Evolutionary conservation across 2,329 filamentous ascomycete species (phyloP), one percentile per base, ranked within the genome.

Genomic region (Colletotrichum scovillei): DNA sequence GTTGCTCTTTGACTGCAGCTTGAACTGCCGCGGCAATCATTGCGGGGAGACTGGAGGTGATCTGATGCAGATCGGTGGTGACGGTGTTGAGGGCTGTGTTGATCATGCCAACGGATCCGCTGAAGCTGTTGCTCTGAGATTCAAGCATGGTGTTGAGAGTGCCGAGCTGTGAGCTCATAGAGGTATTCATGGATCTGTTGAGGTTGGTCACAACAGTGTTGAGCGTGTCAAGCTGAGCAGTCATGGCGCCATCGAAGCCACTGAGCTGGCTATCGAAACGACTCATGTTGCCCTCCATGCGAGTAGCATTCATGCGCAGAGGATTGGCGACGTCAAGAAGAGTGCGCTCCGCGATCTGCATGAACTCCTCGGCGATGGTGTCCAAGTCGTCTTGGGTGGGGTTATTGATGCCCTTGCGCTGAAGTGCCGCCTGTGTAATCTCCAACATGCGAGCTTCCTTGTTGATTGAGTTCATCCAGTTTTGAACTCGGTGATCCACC

Each of bases 301-400:
- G 67, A 14, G 55, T 55, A 1, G 67, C 1, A 12, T 73, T 73
- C 71, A 73, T 73, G 1, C 71, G 71, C 26, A 73, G 49, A 12
- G 71, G 71, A 14, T 71, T 73, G 56, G 71, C 71, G 35, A 73
- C 71, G 56, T 73, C 71, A 55, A 73, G 71, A 38, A 73, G 67
- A 1, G 71, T 73, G 26, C 71, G 67, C 71, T 73, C 71, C 1
- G 71, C 71, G 19, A 73, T 66, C 32, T 70, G 67, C 71, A 73
- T 73, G 67, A 73, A 71, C 67, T 73, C 71, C 6, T 73, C 71
- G n/a, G 71, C 46, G 56, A 73, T 73, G 67, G 67, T 49, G 28
- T 73, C 71, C 1, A 62, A 49, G 71, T 73, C 71, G 22, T 70
- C 71, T 58, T 71, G 67, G 6, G 71, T 73, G 22, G 71, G 71